These are phyloP conservation scores for Penicillium steckii DNA, from an alignment of 495 filamentous ascomycete genomes.

Conservation along the genomic window DNA sequence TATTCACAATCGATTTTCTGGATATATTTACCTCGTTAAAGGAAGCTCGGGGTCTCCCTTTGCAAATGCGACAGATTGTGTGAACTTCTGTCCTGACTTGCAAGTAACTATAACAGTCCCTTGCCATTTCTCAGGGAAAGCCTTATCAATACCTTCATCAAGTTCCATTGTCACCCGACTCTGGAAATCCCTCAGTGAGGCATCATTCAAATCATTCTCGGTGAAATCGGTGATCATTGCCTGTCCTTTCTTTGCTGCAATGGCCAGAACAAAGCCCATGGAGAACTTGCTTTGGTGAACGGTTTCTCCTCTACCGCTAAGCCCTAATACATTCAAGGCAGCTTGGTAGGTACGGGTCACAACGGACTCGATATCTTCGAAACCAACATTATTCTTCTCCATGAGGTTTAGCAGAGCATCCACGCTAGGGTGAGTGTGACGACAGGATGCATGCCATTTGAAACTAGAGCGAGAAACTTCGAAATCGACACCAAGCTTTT, in stretches of 20 bases:
- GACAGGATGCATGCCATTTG: constrained; percentile 40
- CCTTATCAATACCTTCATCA: constrained; percentile 28
- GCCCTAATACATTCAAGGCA: constrained; percentile 31
- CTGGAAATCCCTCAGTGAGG: constrained; percentile 27
- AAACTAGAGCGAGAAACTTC: constrained; percentile 32
- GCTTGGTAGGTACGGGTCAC: constrained; percentile 31
- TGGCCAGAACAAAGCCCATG: constrained; percentile 40
- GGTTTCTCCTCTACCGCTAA: constrained; percentile 30
- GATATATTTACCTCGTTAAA: constrained; percentile 26
- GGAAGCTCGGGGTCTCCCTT: constrained; percentile 36
- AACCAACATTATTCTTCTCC: constrained; percentile 24
- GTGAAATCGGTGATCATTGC: constrained; percentile 39
- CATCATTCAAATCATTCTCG: constrained; percentile 27
- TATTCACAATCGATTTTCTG: neutral
- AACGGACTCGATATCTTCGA: constrained; percentile 33
- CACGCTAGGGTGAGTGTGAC: constrained; percentile 37
- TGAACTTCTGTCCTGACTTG: constrained; percentile 25
- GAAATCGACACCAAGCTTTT: constrained; percentile 24
- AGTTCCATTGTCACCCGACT: constrained; percentile 28
- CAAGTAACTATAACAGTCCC: constrained; percentile 30
- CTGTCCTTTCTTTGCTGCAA: constrained; percentile 34
- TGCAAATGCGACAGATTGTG: constrained; percentile 26
- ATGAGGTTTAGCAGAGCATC: constrained; percentile 33
- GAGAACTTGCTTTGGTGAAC: constrained; percentile 41
- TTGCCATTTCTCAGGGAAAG: constrained; percentile 32